Evolutionary conservation across 768 basidiomycete species (phyloP), one percentile per base, ranked within the genome.

Genomic region (Serpula lacrymans): DNA sequence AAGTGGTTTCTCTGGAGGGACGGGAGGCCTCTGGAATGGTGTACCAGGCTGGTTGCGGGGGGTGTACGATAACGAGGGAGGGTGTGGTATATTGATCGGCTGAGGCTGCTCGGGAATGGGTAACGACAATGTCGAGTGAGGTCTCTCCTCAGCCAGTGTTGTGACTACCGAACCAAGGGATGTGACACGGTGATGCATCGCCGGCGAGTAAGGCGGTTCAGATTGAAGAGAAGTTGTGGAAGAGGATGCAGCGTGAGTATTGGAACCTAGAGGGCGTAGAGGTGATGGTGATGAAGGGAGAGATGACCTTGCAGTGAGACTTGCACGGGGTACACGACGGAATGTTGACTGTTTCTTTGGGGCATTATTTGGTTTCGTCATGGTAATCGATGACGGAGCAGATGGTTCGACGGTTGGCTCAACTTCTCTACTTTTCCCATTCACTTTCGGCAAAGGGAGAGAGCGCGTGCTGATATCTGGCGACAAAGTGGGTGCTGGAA

Each of bases 271-370:
- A 1, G 60, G 57, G 6, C 67, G 62, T 12, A 70, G 52, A 6
- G 70, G 61, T 11, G 69, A 59, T 7, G 63, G 50, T n/a, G 64
- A 70, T 2, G 64, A 54, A 11, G 58, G 48, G 10, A 62, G 18
- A 1, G 60, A 43, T 4, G 51, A 41, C 18, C 52, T 47, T 21
- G 51, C 16, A 16, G 53, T 34, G 33, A 43, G 55, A 11, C 22
- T 58, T 43, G 62, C 58, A 27, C 68, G 58, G 17, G 73, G 74
- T 14, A 81, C 51, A 34, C 70, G 75, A 20, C 79, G 70, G 54
- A 80, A 78, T 0, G 76, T 78, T 1, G 79, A 73, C 3, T 66
- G 50, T 46, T 67, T 77, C 33, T 38, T 53, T 0, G 42, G 35
- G 17, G 47, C 13, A 39, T 35, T 14, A 31, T 25, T 11, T 33